Percentiles rank a stretch among this genome's conserved stretches.
Evolutionary conservation across 2,329 filamentous ascomycete species (phyloP).

Genomic region (Clarireedia homoeocarpa): DNA sequence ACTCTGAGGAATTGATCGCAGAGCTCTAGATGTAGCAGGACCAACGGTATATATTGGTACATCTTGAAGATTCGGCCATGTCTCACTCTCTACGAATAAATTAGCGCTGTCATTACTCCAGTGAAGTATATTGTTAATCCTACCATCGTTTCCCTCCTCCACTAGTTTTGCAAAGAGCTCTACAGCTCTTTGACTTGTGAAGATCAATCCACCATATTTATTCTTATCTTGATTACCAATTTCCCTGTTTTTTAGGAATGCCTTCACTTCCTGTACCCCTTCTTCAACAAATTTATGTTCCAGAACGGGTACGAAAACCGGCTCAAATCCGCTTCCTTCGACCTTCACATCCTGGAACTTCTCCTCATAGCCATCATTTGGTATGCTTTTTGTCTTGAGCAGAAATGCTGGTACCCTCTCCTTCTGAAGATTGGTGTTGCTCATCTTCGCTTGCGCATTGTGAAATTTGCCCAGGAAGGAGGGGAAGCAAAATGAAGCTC

Average conservation of each 20-base stretch:
- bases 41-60: conserved; percentile 70
- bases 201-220: conserved; percentile 68
- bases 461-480: not conserved
- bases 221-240: conserved; percentile 34
- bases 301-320: conserved; percentile 69
- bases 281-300: conserved; percentile 59
- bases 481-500: not conserved
- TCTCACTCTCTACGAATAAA: conserved; percentile 9
- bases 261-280: conserved; percentile 46
- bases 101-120: not conserved
- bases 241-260: conserved; percentile 37
- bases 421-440: not conserved
- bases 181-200: conserved; percentile 77
- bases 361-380: conserved; percentile 65
- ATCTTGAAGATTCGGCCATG: conserved; percentile 47
- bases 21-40: conserved; percentile 69
- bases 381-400: conserved; percentile 69
- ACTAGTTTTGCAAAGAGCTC: conserved; percentile 66
- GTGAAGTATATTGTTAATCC: not conserved
- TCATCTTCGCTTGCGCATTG: not conserved
- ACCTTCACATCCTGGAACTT: conserved; percentile 45
- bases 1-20: conserved; percentile 47
- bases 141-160: conserved; percentile 33
- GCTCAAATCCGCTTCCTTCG: conserved; percentile 40
- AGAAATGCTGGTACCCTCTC: conserved; percentile 53